A percentile compares a stretch with the other conserved stretches of the same genome.
These are phyloP conservation scores for Termitomyces sp. DNA, from an alignment of 768 basidiomycete species.

Conservation along the genomic window DNA sequence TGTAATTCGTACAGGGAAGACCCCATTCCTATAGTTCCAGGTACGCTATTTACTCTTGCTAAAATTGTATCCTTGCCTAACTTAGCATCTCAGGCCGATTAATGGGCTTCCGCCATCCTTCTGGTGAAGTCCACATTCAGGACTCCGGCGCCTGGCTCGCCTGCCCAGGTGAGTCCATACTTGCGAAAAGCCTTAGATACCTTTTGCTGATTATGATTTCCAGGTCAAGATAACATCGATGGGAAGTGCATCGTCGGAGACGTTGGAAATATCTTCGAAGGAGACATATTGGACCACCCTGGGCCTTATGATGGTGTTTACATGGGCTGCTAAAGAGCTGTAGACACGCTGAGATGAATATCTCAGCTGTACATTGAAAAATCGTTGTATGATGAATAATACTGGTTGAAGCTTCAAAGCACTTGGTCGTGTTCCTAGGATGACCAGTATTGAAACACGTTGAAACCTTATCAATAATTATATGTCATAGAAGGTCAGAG, in stretches of 20 bases:
- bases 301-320: constrained; percentile 32
- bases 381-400: background rate
- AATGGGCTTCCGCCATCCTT: constrained; percentile 33
- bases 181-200: background rate
- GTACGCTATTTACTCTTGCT: constrained; percentile 13
- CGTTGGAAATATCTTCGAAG: constrained; percentile 43
- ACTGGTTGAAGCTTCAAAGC: background rate
- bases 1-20: constrained; percentile 25
- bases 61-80: background rate
- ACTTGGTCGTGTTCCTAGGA: no score
- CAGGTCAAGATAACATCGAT: constrained; percentile 57
- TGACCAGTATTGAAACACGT: no score
- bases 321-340: constrained; percentile 18
- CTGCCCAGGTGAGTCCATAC: constrained; percentile 40
- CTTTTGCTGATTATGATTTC: background rate
- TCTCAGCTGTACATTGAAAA: constrained; percentile 25
- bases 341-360: constrained; percentile 17
- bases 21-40: constrained; percentile 34
- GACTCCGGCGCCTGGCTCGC: constrained; percentile 43
- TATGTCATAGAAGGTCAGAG: no score
- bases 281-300: constrained; percentile 38
- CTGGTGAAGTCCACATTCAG: constrained; percentile 47
- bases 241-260: constrained; percentile 45
- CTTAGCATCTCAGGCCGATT: constrained; percentile 12
- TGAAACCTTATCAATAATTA: no score